Percentiles rank a stretch among this genome's conserved stretches.
These are phyloP conservation scores for Cadophora sp. DNA, from an alignment of 2,329 filamentous ascomycete species.

Conservation along the genomic window DNA sequence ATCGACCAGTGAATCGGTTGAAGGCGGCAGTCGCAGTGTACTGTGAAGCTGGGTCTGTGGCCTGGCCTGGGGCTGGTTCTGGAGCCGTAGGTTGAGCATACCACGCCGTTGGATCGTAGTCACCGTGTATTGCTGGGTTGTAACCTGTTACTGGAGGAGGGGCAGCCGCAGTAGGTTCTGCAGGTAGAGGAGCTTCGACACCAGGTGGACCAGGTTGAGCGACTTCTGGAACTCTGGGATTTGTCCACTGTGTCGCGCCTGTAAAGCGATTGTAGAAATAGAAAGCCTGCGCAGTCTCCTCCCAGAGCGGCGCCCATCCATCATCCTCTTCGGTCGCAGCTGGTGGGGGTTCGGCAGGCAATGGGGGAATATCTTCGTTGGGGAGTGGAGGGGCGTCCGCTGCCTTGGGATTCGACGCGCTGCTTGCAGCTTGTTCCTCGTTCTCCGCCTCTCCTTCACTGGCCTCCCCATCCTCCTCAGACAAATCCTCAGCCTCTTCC, in stretches of 20 bases:
- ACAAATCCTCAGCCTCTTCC: background rate
- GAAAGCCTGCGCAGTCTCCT: conserved; percentile 69
- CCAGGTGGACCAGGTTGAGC: conserved; percentile 41
- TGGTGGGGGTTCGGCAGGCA: conserved; percentile 52
- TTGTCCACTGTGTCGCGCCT: conserved; percentile 80
- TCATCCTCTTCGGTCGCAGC: conserved; percentile 63
- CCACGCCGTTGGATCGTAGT: conserved; percentile 95
- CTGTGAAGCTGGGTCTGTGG: conserved; percentile 52
- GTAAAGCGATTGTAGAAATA: conserved; percentile 89
- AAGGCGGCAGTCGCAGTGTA: conserved; percentile 79
- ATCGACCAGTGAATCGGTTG: conserved; percentile 88
- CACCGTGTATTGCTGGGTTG: conserved; percentile 94
- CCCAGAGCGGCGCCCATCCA: conserved; percentile 86
- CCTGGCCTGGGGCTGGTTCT: conserved; percentile 44
- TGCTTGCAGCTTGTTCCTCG: conserved; percentile 28
- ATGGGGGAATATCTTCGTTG: conserved; percentile 49
- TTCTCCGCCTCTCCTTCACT: conserved; percentile 23
- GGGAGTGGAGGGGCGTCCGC: conserved; percentile 36
- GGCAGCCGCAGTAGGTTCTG: conserved; percentile 39
- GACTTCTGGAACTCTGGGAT: conserved; percentile 72
- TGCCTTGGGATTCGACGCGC: conserved; percentile 1
- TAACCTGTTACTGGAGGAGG: conserved; percentile 66
- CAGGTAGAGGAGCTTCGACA: conserved; percentile 42
- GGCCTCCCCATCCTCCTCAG: conserved; percentile 22
- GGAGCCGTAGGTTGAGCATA: conserved; percentile 72